Conservation (phyloP, 345 rosid species). For the Bruguiera gymnorhiza region DNA sequence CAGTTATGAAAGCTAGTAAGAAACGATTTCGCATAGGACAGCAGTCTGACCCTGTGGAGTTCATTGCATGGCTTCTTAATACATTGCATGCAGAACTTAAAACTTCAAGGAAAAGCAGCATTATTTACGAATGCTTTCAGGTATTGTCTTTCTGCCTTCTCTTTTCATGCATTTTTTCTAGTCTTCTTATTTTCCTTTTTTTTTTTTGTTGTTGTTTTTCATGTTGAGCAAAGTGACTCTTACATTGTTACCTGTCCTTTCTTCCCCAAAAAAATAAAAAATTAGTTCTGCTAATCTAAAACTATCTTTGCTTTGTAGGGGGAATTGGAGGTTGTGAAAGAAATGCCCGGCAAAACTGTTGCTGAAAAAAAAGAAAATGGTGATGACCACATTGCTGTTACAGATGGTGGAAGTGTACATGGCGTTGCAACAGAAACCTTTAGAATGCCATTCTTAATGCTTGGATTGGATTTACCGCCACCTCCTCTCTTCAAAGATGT, state of each 20-base stretch:
- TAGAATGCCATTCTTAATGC: conserved; percentile 93
- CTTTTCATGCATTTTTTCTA: neutral
- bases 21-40: conserved; percentile 81
- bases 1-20: conserved; percentile 93
- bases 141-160: conserved; percentile 30
- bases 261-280: neutral
- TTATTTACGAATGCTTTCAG: conserved; percentile 90
- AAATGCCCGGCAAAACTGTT: conserved; percentile 52
- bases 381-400: conserved; percentile 30
- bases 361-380: conserved; percentile 43
- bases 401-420: conserved; percentile 30
- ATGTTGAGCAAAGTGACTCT: too few relatives aligned
- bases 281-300: conserved; percentile 13
- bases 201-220: too few relatives aligned
- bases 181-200: too few relatives aligned
- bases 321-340: conserved; percentile 83
- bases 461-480: conserved; percentile 96
- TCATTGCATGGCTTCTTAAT: conserved; percentile 96
- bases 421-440: conserved; percentile 46
- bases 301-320: conserved; percentile 44
- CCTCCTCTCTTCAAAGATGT: conserved; percentile 96
- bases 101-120: conserved; percentile 62
- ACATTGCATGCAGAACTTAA: conserved; percentile 74
- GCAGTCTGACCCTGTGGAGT: conserved; percentile 95
- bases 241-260: too few relatives aligned